Evolutionary conservation across 306 rosid genomes (phyloP), one percentile per base, ranked within the genome.

Genomic region (Bauhinia variegata): DNA sequence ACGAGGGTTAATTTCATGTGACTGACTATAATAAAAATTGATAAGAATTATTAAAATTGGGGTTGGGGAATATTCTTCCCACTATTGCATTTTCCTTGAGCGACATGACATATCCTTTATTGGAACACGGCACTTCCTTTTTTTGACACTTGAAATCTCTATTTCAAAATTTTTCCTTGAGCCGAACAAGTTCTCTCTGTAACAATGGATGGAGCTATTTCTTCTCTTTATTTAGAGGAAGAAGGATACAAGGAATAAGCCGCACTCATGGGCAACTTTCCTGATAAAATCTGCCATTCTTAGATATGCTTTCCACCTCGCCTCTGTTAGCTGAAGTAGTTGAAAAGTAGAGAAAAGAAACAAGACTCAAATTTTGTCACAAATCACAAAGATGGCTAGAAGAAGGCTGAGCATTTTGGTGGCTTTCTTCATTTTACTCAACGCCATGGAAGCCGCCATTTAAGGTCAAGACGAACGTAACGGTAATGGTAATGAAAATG

Each of bases 381-480:
- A 38, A 7, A 12, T 3, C 46, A 3, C 23, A 23, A n/a, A 42
- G 65, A 87, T 87, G 89, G 86, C 63, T 58, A 71, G 39, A 70
- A 68, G 44, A 48, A 81, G 77, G 61, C 41, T 70, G 46, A 39
- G 7, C 55, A 42, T 79, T 39, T 18, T 84, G 41, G 69, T 75
- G 74, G 79, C 75, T 18, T 52, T 82, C 60, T 75, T 87, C 67
- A 53, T 75, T 54, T 33, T 84, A 36, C 72, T 87, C 2, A 46
- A 84, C 38, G 42, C 74, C 13, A 68, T 71, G 70, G 82, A 83
- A 30, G 80, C 76, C 38, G 74, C 59, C 75, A 63, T 71, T 64
- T 57, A 60, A 51, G 83, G 53, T 55, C 75, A 77, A 48, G 84
- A 61, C 12, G 42, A 43, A 2, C 23, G 54, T 0, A 41, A 60